Evolutionary conservation across 2,329 filamentous ascomycete genomes (phyloP), one percentile per base, ranked within the genome.

Genomic region (Lanzia echinophila): DNA sequence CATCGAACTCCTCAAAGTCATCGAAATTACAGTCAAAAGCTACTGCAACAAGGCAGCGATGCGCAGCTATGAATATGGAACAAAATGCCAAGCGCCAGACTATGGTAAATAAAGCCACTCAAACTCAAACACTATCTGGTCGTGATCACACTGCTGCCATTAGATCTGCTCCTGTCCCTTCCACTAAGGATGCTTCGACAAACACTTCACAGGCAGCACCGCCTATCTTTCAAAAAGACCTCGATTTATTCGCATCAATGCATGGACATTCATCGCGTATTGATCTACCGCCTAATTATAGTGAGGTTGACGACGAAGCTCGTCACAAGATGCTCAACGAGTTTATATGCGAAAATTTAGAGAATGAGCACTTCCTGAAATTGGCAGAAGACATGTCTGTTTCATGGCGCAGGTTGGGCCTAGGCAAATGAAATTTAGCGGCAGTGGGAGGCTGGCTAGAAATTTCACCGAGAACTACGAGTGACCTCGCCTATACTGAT

Each of bases 331-430:
- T 71, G 11, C 61, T 81, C 17, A 75, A 79, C 50, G 67, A 75
- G 22, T 78, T 78, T 58, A 73, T 82, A 51, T 69, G 75, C 36
- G 69, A 71, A n/a, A 71, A 73, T 54, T 68, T 81, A 3, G 69
- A 76, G 28, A 72, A 77, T 56, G 68, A 73, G 3, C 68, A 72
- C 19, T 81, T 82, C 56, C 53, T 75, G 6, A 72, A 69, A 17
- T 64, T 81, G n/a, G 75, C 75, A 48, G 69, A 75, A 56, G 76
- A 80, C 62, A 70, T 77, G 44, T 72, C 74, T 48, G 67, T 67
- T 12, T 72, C 73, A 57, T 81, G 77, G 78, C 68, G 69, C 54
- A 69, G 72, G 36, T 69, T 75, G 50, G 71, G 70, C n/a, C 62
- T 77, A n/a, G 72, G 69, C n/a, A 61, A 69, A 54, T 65, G 45